Conservation (phyloP, 2,329 filamentous ascomycete species). For the Purpureocillium lavendulum region DNA sequence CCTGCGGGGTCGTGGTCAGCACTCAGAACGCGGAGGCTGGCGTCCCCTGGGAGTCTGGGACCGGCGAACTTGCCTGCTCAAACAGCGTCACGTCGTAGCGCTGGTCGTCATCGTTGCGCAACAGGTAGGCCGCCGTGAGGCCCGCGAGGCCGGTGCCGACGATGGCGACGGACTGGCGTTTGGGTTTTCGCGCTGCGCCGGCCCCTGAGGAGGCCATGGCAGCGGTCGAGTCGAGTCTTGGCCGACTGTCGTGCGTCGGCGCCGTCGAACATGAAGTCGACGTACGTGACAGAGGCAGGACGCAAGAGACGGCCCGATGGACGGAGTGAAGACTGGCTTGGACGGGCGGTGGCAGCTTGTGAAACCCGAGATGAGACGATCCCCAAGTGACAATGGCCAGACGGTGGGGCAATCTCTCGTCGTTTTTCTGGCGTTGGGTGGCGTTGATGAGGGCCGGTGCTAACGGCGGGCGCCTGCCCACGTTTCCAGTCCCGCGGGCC, state of each 20-base stretch:
- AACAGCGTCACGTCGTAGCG: conserved; percentile 26
- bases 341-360: not conserved
- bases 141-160: conserved; percentile 29
- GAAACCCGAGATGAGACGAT: not conserved
- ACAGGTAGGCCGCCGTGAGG: conserved; percentile 24
- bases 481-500: too few relatives aligned
- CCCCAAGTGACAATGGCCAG: not conserved
- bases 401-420: too few relatives aligned
- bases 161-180: conserved; percentile 18
- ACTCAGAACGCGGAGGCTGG: too few relatives aligned
- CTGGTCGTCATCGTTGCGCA: conserved; percentile 19
- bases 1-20: conserved; percentile 13
- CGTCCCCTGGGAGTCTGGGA: not conserved
- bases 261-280: too few relatives aligned
- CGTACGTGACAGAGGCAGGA: too few relatives aligned
- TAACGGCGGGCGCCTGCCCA: too few relatives aligned
- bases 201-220: not conserved
- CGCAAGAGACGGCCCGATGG: too few relatives aligned
- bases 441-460: too few relatives aligned
- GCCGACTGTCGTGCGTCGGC: too few relatives aligned
- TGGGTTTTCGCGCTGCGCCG: not conserved
- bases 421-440: too few relatives aligned
- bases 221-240: not conserved
- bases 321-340: too few relatives aligned
- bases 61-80: conserved; percentile 21